Percentiles rank a stretch among this genome's conserved stretches.
Conservation (phyloP, 225 moss, liverwort and hornwort species). For the Marchantia polymorpha region DNA sequence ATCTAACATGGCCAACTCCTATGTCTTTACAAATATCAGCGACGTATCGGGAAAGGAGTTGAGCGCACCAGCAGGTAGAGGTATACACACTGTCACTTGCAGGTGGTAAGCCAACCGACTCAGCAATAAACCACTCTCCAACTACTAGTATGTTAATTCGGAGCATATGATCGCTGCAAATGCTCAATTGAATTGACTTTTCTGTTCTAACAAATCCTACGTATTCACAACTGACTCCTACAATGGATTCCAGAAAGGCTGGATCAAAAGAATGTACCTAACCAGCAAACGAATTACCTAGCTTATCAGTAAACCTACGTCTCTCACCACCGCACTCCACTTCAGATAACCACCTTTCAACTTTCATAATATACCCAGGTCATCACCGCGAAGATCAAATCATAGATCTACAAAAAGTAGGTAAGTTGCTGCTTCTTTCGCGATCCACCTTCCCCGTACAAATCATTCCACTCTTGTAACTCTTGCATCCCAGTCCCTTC, state of each 20-base stretch:
- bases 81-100: conserved; percentile 10
- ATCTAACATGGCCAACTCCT: background rate
- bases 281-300: conserved; percentile 22
- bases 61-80: conserved; percentile 1
- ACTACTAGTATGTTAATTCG: conserved; percentile 11
- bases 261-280: conserved; percentile 32
- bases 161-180: conserved; percentile 4
- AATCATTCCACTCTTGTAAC: conserved; percentile 54
- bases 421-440: conserved; percentile 58
- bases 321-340: background rate
- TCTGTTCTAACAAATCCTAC: conserved; percentile 22
- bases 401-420: conserved; percentile 41
- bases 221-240: conserved; percentile 30
- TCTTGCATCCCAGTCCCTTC: conserved; percentile 55
- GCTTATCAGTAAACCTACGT: conserved; percentile 9
- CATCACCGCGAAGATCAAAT: conserved; percentile 21
- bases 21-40: background rate
- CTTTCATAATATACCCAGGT: background rate
- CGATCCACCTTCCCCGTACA: conserved; percentile 53
- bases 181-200: conserved; percentile 18
- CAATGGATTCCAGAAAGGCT: conserved; percentile 23
- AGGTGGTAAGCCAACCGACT: conserved; percentile 13
- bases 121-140: conserved; percentile 14
- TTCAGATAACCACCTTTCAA: background rate
- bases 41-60: background rate